These are phyloP conservation scores for Lachnum nothofagi DNA, from an alignment of 2,329 filamentous ascomycete genomes.

Conservation along the genomic window DNA sequence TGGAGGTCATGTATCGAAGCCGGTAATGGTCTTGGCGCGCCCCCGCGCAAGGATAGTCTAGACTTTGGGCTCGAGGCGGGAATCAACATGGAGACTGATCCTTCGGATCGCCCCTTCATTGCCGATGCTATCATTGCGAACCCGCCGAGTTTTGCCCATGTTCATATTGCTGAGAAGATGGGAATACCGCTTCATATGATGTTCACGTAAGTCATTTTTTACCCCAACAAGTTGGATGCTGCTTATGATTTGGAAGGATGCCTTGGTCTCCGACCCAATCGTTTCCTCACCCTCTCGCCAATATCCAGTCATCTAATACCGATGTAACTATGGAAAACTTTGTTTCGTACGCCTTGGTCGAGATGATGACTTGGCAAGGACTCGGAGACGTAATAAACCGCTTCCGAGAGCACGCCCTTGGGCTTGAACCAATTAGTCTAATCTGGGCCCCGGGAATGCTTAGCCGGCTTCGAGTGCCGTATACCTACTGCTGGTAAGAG, in stretches of 20 bases:
- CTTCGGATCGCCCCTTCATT: slow-evolving; percentile 58
- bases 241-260: slow-evolving; percentile 41
- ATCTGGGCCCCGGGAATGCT: slow-evolving; percentile 80
- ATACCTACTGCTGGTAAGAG: slow-evolving; percentile 77
- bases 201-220: slow-evolving; percentile 64
- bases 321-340: slow-evolving; percentile 62
- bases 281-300: slow-evolving; percentile 66
- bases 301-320: slow-evolving; percentile 59
- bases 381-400: slow-evolving; percentile 86
- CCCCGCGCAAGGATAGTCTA: slow-evolving; percentile 17
- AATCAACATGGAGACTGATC: slow-evolving; percentile 31
- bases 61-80: slow-evolving; percentile 30
- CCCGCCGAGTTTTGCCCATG: slow-evolving; percentile 70
- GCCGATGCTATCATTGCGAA: slow-evolving; percentile 79
- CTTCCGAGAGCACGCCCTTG: slow-evolving; percentile 70
- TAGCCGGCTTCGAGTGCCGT: slow-evolving; percentile 69
- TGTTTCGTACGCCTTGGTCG: slow-evolving; percentile 63
- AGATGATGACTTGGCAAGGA: slow-evolving; percentile 71
- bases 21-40: slow-evolving; percentile 52
- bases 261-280: slow-evolving; percentile 66
- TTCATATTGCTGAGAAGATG: slow-evolving; percentile 70
- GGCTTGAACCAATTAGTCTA: slow-evolving; percentile 70
- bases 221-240: slow-evolving; percentile 3
- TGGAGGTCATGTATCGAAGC: slow-evolving; percentile 83
- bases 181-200: slow-evolving; percentile 76